These are phyloP conservation scores for Aureobasidium zeae DNA, from an alignment of 2,329 filamentous ascomycete species.

Conservation along the genomic window DNA sequence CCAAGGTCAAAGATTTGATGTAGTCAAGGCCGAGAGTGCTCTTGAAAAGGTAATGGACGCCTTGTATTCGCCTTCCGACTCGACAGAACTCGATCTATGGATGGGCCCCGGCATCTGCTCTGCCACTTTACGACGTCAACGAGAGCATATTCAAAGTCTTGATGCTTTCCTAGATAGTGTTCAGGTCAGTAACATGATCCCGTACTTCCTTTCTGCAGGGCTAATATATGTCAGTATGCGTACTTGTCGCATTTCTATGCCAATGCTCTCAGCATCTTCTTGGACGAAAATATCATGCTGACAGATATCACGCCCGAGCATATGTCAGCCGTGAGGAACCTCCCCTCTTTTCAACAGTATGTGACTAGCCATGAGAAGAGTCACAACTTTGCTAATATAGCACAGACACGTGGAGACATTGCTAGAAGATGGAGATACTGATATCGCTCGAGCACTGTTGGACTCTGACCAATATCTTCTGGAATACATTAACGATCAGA, in stretches of 20 bases:
- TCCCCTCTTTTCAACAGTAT: conserved; percentile 52
- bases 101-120: conserved; percentile 56
- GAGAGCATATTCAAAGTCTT: conserved; percentile 67
- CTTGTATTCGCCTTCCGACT: conserved; percentile 45
- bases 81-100: conserved; percentile 40
- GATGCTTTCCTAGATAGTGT: conserved; percentile 62
- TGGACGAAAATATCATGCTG: conserved; percentile 32
- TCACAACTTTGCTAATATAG: neutral
- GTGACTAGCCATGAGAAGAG: neutral
- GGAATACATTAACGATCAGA: conserved; percentile 31
- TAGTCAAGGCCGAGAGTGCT: conserved; percentile 61
- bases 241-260: conserved; percentile 84
- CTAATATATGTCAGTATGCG: conserved; percentile 50
- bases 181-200: conserved; percentile 42
- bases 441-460: conserved; percentile 46
- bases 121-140: conserved; percentile 60
- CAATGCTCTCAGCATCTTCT: conserved; percentile 61
- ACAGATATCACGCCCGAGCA: conserved; percentile 49
- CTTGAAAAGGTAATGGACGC: conserved; percentile 64
- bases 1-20: conserved; percentile 65
- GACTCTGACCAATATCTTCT: conserved; percentile 51
- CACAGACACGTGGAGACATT: conserved; percentile 28
- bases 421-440: conserved; percentile 26
- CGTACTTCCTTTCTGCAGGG: neutral
- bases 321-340: conserved; percentile 56